Evolutionary conservation across 2,329 filamentous ascomycete species (phyloP), one percentile per base, ranked within the genome.

Genomic region (Capronia coronata): DNA sequence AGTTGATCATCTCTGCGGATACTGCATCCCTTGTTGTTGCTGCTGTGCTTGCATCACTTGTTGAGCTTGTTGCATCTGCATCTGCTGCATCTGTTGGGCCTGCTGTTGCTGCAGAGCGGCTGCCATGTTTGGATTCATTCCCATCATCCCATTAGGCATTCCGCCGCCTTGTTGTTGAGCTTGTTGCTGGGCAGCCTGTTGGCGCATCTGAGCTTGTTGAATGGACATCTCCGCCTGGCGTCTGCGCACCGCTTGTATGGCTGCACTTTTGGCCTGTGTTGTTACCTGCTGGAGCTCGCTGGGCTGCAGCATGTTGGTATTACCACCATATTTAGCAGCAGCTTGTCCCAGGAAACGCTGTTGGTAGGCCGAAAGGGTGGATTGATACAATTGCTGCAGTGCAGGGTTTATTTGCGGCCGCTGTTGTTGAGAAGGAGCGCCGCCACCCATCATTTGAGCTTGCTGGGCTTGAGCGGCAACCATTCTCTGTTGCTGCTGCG

Each of bases 81-180:
- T 47, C 43, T 59, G 55, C 34, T 61, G 59, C 52, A 57, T 57
- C n/a, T 61, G 57, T 23, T 58, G 58, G 4, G 51, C 50, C 23
- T 60, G 56, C 23, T 59, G 57, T 38, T 59, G 52, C 22, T 54
- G 53, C 14, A 59, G 48, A 22, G 49, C 49, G 9, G 43, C 44
- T 6, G 55, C 56, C 56, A 60, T 58, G 43, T 57, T 60, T 8
- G 50, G 48, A 32, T 49, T 54, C 22, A 52, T 42, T 16, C 49
- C 49, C 46, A 55, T 52, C 50, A 58, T 55, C 49, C 49, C 46
- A 14, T 48, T 54, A 23, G 48, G 51, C 55, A 57, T 56, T 30
- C 46, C 46, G 8, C 48, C 48, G 11, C 52, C 52, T 29, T 46
- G 45, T 16, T 54, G 43, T 32, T 57, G 52, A 14, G 48, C 49